These are phyloP conservation scores for Fusarium staphyleae DNA, from an alignment of 2,329 filamentous ascomycete genomes.

Conservation along the genomic window DNA sequence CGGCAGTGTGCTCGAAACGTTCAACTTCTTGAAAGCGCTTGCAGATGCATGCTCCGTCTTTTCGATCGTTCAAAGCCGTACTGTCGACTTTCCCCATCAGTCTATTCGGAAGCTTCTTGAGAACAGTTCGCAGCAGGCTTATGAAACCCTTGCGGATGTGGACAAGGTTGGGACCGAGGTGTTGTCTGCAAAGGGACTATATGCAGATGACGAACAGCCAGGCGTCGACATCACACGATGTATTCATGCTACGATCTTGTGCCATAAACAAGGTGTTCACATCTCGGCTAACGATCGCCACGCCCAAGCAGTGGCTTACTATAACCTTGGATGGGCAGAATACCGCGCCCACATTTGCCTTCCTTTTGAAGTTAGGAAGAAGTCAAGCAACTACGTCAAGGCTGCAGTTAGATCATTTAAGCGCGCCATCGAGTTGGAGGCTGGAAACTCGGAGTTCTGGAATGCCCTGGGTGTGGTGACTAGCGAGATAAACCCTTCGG, in stretches of 20 bases:
- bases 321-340: conserved; percentile 96
- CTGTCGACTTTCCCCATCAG: conserved; percentile 66
- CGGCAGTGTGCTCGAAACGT: conserved; percentile 69
- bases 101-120: conserved; percentile 66
- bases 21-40: conserved; percentile 95
- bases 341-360: conserved; percentile 78
- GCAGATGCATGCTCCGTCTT: conserved; percentile 90
- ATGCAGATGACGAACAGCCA: conserved; percentile 56
- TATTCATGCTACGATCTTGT: conserved; percentile 77
- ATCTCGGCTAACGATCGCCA: conserved; percentile 77
- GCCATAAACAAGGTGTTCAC: conserved; percentile 85
- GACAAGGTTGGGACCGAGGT: conserved; percentile 66
- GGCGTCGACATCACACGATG: conserved; percentile 63
- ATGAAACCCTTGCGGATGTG: conserved; percentile 70
- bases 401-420: conserved; percentile 92
- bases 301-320: conserved; percentile 94
- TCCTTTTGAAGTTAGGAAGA: conserved; percentile 59
- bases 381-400: conserved; percentile 73
- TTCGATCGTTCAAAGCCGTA: conserved; percentile 74
- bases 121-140: conserved; percentile 59
- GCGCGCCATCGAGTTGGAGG: conserved; percentile 91
- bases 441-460: conserved; percentile 96
- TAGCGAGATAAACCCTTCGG: conserved; percentile 81
- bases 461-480: conserved; percentile 93
- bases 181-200: conserved; percentile 53